These are phyloP conservation scores for Nemania sp. DNA, from an alignment of 2,329 filamentous ascomycete genomes.

Conservation along the genomic window DNA sequence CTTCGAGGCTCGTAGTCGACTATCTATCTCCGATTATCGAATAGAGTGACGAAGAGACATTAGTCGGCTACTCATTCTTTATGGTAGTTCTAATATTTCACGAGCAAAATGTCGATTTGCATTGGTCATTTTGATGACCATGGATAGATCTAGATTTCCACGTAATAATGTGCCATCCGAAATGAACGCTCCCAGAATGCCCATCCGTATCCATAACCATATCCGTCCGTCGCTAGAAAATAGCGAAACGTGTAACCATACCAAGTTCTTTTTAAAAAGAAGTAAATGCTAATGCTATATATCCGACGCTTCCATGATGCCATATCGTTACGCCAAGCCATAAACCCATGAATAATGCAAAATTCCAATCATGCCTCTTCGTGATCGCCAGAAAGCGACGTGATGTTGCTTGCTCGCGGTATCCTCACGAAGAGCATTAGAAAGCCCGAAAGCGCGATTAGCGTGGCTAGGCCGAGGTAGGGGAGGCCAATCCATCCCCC, in stretches of 20 bases:
- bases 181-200: constrained; percentile 13
- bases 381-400: constrained; percentile 15
- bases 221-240: neutral
- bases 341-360: neutral
- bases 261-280: neutral
- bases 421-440: constrained; percentile 45
- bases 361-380: constrained; percentile 19
- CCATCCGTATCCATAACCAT: neutral
- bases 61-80: neutral
- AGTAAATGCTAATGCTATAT: constrained; percentile 12
- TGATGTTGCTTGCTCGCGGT: constrained; percentile 27
- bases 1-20: too few relatives aligned
- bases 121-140: neutral
- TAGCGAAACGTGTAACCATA: neutral
- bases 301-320: constrained; percentile 6
- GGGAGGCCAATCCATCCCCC: constrained; percentile 50
- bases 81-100: neutral
- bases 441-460: constrained; percentile 38
- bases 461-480: constrained; percentile 45
- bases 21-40: neutral
- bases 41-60: neutral
- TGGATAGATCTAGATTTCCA: neutral
- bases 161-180: neutral
- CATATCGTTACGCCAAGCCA: neutral
- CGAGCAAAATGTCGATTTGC: neutral